Conservation (phyloP, 2,329 filamentous ascomycete species). For the Colletotrichum karsti region DNA sequence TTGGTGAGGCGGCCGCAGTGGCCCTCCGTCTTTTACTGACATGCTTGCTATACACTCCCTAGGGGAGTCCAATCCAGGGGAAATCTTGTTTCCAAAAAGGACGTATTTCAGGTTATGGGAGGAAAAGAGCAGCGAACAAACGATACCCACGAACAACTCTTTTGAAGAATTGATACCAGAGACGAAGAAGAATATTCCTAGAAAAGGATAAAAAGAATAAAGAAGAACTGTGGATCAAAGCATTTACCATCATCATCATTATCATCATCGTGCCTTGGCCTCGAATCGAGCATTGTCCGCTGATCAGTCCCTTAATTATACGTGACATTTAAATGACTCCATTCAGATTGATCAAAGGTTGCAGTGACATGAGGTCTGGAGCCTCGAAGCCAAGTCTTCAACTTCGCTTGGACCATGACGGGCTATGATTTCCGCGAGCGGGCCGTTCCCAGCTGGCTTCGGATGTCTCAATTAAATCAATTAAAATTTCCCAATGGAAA, state of each 20-base stretch:
- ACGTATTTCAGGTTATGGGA: neutral
- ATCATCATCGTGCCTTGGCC: neutral
- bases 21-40: conserved; percentile 17
- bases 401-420: neutral
- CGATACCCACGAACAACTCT: conserved; percentile 17
- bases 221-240: conserved; percentile 12
- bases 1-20: neutral
- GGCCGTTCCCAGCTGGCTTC: conserved; percentile 16
- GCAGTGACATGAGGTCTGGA: neutral
- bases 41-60: conserved; percentile 26
- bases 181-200: neutral
- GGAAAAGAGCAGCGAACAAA: conserved; percentile 6
- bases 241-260: too few species aligned
- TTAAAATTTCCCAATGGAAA: conserved; percentile 14
- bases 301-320: neutral
- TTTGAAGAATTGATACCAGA: conserved; percentile 19
- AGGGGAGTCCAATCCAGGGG: neutral
- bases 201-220: conserved; percentile 25
- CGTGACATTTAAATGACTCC: neutral
- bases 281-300: neutral
- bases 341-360: neutral
- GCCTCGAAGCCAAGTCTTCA: conserved; percentile 1
- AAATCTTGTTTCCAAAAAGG: neutral
- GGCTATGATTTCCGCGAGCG: conserved; percentile 20
- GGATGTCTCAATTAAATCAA: conserved; percentile 27